Evolutionary conservation across 2,329 filamentous ascomycete genomes (phyloP), one percentile per base, ranked within the genome.

Genomic region (Talaromyces marneffei): DNA sequence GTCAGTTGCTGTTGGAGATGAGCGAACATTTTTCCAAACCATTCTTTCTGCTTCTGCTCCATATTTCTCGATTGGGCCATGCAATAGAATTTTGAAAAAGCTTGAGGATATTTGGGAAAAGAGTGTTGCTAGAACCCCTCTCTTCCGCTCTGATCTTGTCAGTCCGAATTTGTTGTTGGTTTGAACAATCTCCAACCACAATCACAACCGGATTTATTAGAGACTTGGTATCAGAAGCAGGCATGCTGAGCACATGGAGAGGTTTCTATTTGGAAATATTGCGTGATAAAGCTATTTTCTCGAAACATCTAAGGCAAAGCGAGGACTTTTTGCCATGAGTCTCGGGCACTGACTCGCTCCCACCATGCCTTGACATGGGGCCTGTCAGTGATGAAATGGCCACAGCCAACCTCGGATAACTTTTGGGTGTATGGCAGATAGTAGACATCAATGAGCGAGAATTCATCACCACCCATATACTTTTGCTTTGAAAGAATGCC

Each of bases 401-500:
- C 29, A 40, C 39, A 40, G 4, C 59, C 59, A 8, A 44, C 31
- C 2, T 57, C 54, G 31, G 48, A 54, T 10, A 35, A 29, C 31
- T 35, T 53, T 10, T 52, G 48, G 10, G 48, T 52, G 27, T 62
- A 62, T 27, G 60, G 46, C n/a, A 62, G 39, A 33, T 62, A 56
- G 31, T 53, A 58, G 7, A 62, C 3, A 54, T 62, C 60, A 14
- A 56, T 48, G n/a, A 62, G 39, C 2, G 66, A 66, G 10, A 68
- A 7, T 2, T 61, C 57, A 27, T 67, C 64, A 4, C 67, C 67
- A 1, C 63, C 65, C 14, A 68, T 62, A 25, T 66, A 67, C 23
- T 59, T 57, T 59, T 68, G 67, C 53, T 64, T 67, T 12, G 65
- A 61, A 10, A 68, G 62, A 9, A 65, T 58, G 2, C 48, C 59